Base-by-base conservation (phyloP, 176 grass and related monocot genomes). In the Puccinellia tenuiflora region DNA sequence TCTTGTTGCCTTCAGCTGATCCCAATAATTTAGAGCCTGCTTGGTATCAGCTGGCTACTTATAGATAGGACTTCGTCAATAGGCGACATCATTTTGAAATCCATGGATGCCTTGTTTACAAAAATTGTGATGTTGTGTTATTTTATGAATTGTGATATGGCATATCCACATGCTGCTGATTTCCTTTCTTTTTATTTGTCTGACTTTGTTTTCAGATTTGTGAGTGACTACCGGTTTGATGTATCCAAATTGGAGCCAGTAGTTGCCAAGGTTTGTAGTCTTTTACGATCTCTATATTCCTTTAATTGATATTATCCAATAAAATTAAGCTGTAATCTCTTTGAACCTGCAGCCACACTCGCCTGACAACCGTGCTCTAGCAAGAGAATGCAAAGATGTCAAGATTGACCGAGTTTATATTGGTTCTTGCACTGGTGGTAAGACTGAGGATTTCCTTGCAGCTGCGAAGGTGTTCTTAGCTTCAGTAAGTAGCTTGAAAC, bases 371-470 rank as follows among this genome's bases (percentile, higher is more conserved):
- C 89, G 89, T 69, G 93, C 92, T 79, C 77, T 92, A 84, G 92
- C 96, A 90, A 98, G 91, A 91, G 96, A 95, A 75, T 98, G 96
- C 91, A 95, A 92, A 74, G 89, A 95, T 76, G 93, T 98, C 33
- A 98, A 93, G 88, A 90, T 95, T 78, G 93, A 98, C 63, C 83
- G 96, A 72, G 92, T 95, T 28, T 95, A 98, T 85, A 98, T 98
- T 39, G 96, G 96, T 77, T 98, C 96, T 87, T 98, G 96, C 77
- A 98, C 96, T 59, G 96, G 96, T 78, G 92, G 96, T 30, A 98
- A 98, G 80, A 98, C 91, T 0, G 91, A 98, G 73, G 96, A 98
- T 77, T 98, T 98, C 57, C 52, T 98, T 68, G 91, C 91, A 86
- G 96, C 93, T 46, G 96, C 96, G 6, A 95, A 93, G 79, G 90